phyloP scores from a whole-genome alignment of 106 monocot species.

The Platanthera guangdongensis region DNA sequence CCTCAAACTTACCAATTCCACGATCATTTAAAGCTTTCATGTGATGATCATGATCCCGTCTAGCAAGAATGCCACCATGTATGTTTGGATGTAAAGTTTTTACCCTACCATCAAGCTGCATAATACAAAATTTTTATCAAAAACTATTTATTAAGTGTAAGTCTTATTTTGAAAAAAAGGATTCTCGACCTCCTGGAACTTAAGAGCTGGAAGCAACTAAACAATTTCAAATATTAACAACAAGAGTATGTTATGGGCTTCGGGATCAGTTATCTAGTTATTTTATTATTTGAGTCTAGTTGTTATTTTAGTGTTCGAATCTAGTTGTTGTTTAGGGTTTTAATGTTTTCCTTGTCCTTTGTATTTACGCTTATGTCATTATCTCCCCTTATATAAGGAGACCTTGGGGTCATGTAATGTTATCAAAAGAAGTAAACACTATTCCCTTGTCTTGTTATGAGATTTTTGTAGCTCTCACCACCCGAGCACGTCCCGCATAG shows the following conservation, averaged over 20 bases:
- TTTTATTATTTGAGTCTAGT: too few relatives aligned
- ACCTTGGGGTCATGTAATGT: too few relatives aligned
- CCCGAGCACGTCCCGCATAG: too few relatives aligned
- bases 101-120: slow-evolving; percentile 86
- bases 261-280: too few relatives aligned
- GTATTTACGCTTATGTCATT: too few relatives aligned
- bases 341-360: too few relatives aligned
- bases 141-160: not conserved
- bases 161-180: not conserved
- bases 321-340: too few relatives aligned
- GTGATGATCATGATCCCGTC: slow-evolving; percentile 70
- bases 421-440: too few relatives aligned
- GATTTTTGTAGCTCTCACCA: too few relatives aligned
- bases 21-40: slow-evolving; percentile 66
- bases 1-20: slow-evolving; percentile 63
- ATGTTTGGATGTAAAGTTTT: slow-evolving; percentile 93
- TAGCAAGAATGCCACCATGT: slow-evolving; percentile 95
- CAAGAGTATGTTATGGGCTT: not conserved
- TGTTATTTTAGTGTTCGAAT: too few relatives aligned
- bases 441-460: too few relatives aligned
- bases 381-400: too few relatives aligned
- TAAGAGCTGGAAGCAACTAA: not conserved
- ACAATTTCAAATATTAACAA: not conserved
- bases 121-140: not conserved
- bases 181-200: not conserved